A percentile compares a stretch with the other conserved stretches of the same genome.
phyloP scores from a whole-genome alignment of 441 rosid species.

The Syzygium syzygioides region DNA sequence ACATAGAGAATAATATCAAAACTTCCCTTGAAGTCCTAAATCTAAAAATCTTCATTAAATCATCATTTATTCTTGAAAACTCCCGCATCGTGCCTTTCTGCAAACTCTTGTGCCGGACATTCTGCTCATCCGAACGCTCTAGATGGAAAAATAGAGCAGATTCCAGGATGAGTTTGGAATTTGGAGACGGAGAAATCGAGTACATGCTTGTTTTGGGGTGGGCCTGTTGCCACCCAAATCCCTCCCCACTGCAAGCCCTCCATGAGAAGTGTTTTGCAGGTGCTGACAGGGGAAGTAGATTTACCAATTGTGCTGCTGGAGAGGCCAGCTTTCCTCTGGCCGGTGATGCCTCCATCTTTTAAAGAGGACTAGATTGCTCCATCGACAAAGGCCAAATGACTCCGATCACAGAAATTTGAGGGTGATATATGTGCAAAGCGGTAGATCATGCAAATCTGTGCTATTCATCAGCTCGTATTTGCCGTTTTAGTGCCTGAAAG shows the following conservation, averaged over 20 bases:
- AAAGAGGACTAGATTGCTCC: slow-evolving; percentile 29
- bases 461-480: not conserved
- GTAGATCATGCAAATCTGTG: not conserved
- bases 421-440: slow-evolving; percentile 21
- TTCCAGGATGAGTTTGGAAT: slow-evolving; percentile 26
- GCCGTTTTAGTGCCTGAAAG: not conserved
- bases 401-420: slow-evolving; percentile 34
- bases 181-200: slow-evolving; percentile 29
- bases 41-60: too few relatives aligned
- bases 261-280: slow-evolving; percentile 51
- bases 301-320: slow-evolving; percentile 44
- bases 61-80: too few relatives aligned
- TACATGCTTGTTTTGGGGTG: slow-evolving; percentile 43
- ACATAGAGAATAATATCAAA: too few relatives aligned
- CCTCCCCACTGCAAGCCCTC: slow-evolving; percentile 57
- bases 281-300: slow-evolving; percentile 49
- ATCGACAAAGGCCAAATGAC: slow-evolving; percentile 21
- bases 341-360: slow-evolving; percentile 54
- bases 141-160: too few relatives aligned
- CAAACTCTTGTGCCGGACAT: too few relatives aligned
- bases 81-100: too few relatives aligned
- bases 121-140: too few relatives aligned
- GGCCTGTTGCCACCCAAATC: slow-evolving; percentile 81
- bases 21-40: too few relatives aligned
- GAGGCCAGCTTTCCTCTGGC: slow-evolving; percentile 69